Conservation (phyloP, 2,329 filamentous ascomycete genomes). For the Pyrenochaeta sp. region DNA sequence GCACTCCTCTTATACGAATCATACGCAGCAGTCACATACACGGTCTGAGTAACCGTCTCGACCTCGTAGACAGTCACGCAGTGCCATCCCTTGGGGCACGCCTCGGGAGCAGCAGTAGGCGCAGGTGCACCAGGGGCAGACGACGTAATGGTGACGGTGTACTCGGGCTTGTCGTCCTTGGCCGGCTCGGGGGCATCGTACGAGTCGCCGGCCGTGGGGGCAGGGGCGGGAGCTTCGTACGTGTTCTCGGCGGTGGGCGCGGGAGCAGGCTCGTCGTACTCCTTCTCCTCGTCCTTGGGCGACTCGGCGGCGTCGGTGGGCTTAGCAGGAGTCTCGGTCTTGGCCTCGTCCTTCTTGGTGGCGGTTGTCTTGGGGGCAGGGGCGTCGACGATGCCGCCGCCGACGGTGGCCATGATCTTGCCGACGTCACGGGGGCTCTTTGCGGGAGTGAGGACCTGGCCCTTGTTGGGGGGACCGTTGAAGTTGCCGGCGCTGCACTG, state of each 20-base stretch:
- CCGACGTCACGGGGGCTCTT: slow-evolving; percentile 41
- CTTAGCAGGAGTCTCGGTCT: slow-evolving; percentile 12
- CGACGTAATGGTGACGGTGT: slow-evolving; percentile 23
- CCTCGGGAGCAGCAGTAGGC: slow-evolving; percentile 19
- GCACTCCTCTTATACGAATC: slow-evolving; percentile 20
- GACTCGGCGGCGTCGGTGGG: slow-evolving; percentile 3
- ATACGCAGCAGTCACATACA: slow-evolving; percentile 32
- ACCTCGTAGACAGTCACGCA: slow-evolving; percentile 34
- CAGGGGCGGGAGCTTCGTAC: slow-evolving; percentile 10
- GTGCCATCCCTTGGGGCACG: slow-evolving; percentile 27
- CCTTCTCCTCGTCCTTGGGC: slow-evolving; percentile 2
- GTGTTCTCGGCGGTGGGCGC: slow-evolving; percentile 7
- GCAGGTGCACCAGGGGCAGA: slow-evolving; percentile 25
- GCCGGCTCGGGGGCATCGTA: slow-evolving; percentile 10
- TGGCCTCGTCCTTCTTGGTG: slow-evolving; percentile 8
- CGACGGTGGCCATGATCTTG: slow-evolving; percentile 26
- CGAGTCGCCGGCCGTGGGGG: slow-evolving; percentile 17
- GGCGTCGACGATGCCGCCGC: slow-evolving; percentile 20
- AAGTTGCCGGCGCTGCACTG: slow-evolving; percentile 52
- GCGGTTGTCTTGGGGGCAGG: slow-evolving; percentile 23
- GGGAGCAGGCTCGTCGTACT: slow-evolving; percentile 1
- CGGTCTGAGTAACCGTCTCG: slow-evolving; percentile 34
- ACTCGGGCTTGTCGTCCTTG: slow-evolving; percentile 10
- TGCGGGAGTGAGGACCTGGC: slow-evolving; percentile 47
- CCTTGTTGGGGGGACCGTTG: slow-evolving; percentile 54